Conservation (phyloP, 768 basidiomycete genomes). For the Mycena capillaripes region DNA sequence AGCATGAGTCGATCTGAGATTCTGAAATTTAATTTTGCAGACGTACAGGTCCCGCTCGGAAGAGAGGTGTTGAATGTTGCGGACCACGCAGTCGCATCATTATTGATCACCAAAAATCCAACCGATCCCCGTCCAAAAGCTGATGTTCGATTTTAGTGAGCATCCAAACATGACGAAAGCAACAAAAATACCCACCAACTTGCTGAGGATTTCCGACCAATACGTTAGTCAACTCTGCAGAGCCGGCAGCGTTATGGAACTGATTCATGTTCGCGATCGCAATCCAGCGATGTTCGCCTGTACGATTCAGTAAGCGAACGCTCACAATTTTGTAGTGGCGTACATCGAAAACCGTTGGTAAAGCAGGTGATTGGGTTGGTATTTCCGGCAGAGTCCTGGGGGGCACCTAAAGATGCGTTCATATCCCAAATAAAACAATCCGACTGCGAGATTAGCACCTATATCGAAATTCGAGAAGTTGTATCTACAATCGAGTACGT, state of each 20-base stretch:
- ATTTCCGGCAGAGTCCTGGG: constrained; percentile 48
- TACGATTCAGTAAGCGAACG: neutral
- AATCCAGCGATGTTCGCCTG: constrained; percentile 26
- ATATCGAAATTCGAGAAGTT: constrained; percentile 38
- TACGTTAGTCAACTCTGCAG: constrained; percentile 28
- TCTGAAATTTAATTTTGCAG: constrained; percentile 17
- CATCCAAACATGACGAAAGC: no score
- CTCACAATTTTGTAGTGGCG: neutral
- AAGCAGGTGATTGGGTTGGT: constrained; percentile 49
- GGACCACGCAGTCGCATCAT: constrained; percentile 53
- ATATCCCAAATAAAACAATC: no score
- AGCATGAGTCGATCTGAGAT: neutral
- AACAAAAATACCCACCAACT: constrained; percentile 57
- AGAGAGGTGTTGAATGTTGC: constrained; percentile 55
- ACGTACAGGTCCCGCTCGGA: constrained; percentile 52
- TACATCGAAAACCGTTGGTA: constrained; percentile 53
- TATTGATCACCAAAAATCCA: constrained; percentile 62
- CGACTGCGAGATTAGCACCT: constrained; percentile 38
- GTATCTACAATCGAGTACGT: constrained; percentile 23
- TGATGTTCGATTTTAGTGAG: no score
- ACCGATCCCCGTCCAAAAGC: constrained; percentile 43
- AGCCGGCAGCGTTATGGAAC: constrained; percentile 37
- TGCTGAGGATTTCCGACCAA: constrained; percentile 33
- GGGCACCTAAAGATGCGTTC: constrained; percentile 45
- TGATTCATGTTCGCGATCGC: constrained; percentile 33